A percentile compares a stretch with the other conserved stretches of the same genome.
Evolutionary conservation across 2,329 filamentous ascomycete species (phyloP).

Genomic region (Dactylella cylindrospora): DNA sequence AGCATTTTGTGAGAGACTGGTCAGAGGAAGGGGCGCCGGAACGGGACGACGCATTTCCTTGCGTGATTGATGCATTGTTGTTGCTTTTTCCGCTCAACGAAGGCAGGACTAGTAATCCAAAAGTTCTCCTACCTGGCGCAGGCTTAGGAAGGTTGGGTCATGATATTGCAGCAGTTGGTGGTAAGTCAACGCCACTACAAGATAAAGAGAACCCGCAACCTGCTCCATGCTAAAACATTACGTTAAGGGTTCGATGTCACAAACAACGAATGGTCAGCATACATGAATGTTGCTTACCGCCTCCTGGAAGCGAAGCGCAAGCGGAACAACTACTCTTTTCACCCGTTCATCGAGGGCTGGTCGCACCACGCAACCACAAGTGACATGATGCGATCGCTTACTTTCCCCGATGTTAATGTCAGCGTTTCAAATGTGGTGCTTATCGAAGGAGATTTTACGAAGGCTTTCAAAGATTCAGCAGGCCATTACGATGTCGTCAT

Average conservation of each 20-base stretch:
- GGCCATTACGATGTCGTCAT: conserved; percentile 57
- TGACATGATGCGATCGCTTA: conserved; percentile 56
- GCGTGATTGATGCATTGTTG: conserved; percentile 52
- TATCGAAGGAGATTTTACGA: conserved; percentile 62
- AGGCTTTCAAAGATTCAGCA: conserved; percentile 46
- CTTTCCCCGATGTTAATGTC: conserved; percentile 55
- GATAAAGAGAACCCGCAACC: conserved; percentile 50
- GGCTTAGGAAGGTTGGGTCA: conserved; percentile 60
- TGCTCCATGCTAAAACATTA: conserved; percentile 29
- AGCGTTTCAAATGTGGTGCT: conserved; percentile 54
- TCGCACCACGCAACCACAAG: conserved; percentile 59
- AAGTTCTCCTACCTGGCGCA: conserved; percentile 58
- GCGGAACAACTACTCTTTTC: conserved; percentile 50
- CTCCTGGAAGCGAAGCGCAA: conserved; percentile 49
- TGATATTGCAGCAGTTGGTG: conserved; percentile 55
- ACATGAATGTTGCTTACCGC: conserved; percentile 61
- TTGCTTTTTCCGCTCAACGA: conserved; percentile 49
- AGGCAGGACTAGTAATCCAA: conserved; percentile 46
- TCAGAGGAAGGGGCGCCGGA: conserved; percentile 57
- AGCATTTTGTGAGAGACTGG: conserved; percentile 64
- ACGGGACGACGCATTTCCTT: conserved; percentile 54
- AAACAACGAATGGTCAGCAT: conserved; percentile 62
- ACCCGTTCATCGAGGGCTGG: conserved; percentile 62
- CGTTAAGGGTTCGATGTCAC: conserved; percentile 57
- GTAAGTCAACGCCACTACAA: background rate